Evolutionary conservation across 2,329 filamentous ascomycete genomes (phyloP).

Genomic region (Sclerotiophoma versabilis): DNA sequence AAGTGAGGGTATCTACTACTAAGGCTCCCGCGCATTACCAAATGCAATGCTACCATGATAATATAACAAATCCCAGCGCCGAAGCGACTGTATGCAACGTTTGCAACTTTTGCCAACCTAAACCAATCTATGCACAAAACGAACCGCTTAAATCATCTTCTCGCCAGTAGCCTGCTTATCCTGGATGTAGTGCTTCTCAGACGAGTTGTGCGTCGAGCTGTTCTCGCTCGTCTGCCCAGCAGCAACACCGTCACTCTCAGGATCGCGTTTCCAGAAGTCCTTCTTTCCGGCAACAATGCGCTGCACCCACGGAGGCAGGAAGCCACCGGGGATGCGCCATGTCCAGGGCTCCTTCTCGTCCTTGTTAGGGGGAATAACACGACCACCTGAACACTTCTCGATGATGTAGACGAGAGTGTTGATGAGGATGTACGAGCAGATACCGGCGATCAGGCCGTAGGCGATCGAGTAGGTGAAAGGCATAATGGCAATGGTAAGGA

Average conservation of each 20-base stretch:
- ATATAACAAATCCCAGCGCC: conserved; percentile 12
- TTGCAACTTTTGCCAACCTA: conserved; percentile 10
- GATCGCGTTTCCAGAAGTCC: conserved; percentile 69
- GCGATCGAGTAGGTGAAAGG: conserved; percentile 90
- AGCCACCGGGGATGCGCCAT: conserved; percentile 75
- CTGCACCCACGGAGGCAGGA: conserved; percentile 76
- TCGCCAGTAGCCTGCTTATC: conserved; percentile 34
- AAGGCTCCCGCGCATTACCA: conserved; percentile 7
- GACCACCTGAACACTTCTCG: conserved; percentile 70
- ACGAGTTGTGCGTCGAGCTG: conserved; percentile 30
- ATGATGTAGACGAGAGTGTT: conserved; percentile 75
- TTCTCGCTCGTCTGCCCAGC: conserved; percentile 35
- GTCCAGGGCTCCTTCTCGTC: conserved; percentile 82
- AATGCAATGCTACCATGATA: conserved; percentile 11
- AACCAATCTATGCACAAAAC: not conserved
- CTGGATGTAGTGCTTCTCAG: conserved; percentile 33
- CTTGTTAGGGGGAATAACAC: conserved; percentile 77
- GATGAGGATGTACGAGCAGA: conserved; percentile 77
- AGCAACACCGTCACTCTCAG: conserved; percentile 34
- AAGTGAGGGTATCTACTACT: conserved; percentile 21
- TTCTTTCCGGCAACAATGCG: conserved; percentile 71
- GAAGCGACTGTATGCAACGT: conserved; percentile 11
- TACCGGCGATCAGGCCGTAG: conserved; percentile 82
- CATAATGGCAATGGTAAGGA: conserved; percentile 84
- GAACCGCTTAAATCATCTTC: conserved; percentile 4